Conservation (phyloP, 257 asterid genomes). For the Rhazya stricta region DNA sequence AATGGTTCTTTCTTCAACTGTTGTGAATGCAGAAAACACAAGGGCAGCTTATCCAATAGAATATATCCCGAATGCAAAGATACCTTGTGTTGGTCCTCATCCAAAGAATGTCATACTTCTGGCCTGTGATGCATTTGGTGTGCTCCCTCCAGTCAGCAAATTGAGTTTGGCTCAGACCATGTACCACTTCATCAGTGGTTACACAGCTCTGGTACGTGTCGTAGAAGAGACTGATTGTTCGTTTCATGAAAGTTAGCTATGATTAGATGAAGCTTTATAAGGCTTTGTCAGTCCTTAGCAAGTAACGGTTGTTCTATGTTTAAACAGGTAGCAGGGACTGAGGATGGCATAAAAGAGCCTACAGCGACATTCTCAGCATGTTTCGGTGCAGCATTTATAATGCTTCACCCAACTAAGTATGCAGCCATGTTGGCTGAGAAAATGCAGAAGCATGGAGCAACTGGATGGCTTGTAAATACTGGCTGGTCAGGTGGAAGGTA, state of each 20-base stretch:
- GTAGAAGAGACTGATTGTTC: neutral
- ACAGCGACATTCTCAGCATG: conserved; percentile 93
- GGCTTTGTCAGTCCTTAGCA: neutral
- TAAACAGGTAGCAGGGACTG: conserved; percentile 91
- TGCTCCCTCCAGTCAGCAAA: conserved; percentile 95
- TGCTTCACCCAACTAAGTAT: conserved; percentile 87
- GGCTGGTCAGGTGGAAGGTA: conserved; percentile 99
- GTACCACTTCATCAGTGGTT: conserved; percentile 97
- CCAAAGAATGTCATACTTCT: conserved; percentile 83
- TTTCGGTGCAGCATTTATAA: conserved; percentile 92
- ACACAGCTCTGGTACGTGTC: conserved; percentile 70
- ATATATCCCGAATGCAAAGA: conserved; percentile 81
- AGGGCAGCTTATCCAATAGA: conserved; percentile 93
- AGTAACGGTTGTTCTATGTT: neutral
- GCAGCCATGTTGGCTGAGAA: conserved; percentile 91
- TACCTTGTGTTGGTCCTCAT: conserved; percentile 94
- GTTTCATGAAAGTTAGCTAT: neutral
- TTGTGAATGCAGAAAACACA: conserved; percentile 60
- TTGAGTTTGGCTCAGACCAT: conserved; percentile 76
- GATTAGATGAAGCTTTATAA: neutral
- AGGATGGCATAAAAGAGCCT: conserved; percentile 92
- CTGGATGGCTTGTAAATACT: conserved; percentile 93
- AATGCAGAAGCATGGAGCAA: conserved; percentile 80
- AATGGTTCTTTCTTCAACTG: neutral
- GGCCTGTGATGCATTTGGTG: conserved; percentile 96